phyloP scores from a whole-genome alignment of 768 basidiomycete genomes.

The Boletus reticuloceps region DNA sequence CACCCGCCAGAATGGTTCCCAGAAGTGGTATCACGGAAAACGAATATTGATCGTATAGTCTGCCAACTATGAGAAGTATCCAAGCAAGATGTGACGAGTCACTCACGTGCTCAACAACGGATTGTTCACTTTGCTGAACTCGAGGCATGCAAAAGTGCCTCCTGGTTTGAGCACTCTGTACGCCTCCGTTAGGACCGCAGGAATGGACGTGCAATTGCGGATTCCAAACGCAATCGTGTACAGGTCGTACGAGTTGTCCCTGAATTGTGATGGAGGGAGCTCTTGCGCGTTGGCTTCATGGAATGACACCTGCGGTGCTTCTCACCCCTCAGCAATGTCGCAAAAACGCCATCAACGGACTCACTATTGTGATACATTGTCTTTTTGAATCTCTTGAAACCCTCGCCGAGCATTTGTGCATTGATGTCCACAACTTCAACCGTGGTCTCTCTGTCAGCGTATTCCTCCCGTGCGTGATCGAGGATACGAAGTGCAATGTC shows the following conservation, averaged over 20 bases:
- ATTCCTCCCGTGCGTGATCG: slow-evolving; percentile 84
- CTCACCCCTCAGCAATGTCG: slow-evolving; percentile 1
- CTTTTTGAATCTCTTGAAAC: slow-evolving; percentile 85
- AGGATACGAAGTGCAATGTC: slow-evolving; percentile 95
- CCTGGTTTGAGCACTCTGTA: slow-evolving; percentile 95
- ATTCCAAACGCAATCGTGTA: slow-evolving; percentile 99
- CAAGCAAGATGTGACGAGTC: not conserved
- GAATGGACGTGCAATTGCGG: slow-evolving; percentile 92
- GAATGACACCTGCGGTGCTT: slow-evolving; percentile 92
- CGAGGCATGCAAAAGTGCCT: slow-evolving; percentile 91
- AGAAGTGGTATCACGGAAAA: slow-evolving; percentile 93
- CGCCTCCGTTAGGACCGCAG: slow-evolving; percentile 84
- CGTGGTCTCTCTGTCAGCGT: slow-evolving; percentile 84
- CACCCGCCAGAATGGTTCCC: slow-evolving; percentile 95
- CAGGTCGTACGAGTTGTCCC: slow-evolving; percentile 83
- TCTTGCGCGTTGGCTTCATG: slow-evolving; percentile 91
- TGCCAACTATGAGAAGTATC: slow-evolving; percentile 31
- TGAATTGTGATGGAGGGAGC: slow-evolving; percentile 63
- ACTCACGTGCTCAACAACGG: slow-evolving; percentile 84
- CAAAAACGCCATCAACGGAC: slow-evolving; percentile 16
- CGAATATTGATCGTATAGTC: slow-evolving; percentile 92
- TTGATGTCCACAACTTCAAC: slow-evolving; percentile 96
- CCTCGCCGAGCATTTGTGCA: slow-evolving; percentile 91
- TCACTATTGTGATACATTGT: slow-evolving; percentile 98
- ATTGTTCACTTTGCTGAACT: slow-evolving; percentile 92